Base-by-base conservation (phyloP, 2,329 filamentous ascomycete genomes). In the Paracorniculantispora psalliotae region DNA sequence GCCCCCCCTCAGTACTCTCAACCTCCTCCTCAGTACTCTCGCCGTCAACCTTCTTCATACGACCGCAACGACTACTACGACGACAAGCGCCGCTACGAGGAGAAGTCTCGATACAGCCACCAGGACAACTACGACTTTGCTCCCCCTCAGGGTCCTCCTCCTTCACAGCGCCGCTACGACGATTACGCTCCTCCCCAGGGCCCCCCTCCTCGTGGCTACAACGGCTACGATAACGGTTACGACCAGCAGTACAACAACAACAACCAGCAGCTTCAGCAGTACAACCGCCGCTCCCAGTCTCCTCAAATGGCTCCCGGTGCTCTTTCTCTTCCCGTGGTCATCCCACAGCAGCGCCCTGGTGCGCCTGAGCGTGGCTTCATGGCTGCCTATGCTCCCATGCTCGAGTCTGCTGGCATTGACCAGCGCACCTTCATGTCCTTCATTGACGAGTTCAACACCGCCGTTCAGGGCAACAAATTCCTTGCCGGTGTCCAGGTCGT, bases 321-420 rank as follows among this genome's bases (percentile, higher is more conserved):
- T 25, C 49, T 61, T 15, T 52, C 54, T n/a, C 50, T 61, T 12
- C 55, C 59, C 28, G 55, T 61, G 12, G 55, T 61, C 21, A 61
- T 61, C 26, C 59, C 59, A 19, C 59, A 61, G 44, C 59, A 61
- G 50, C 59, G 59, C 19, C 59, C 59, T 41, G 59, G 59, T 23
- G 49, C 59, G 30, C 43, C 56, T 3, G 59, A 61, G 41, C 59
- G 59, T 44, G 59, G 59, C 33, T 61, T 61, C 28, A 61, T 61
- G 59, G 59, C 54, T 26, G 59, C 59, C 37, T 61, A 61, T 19
- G 59, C 59, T 5, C 59, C 59, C 10, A 54, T 39, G 39, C 59
- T 61, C 1, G 59, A 55, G 26, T 30, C 49, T 15, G 49, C 50
- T 13, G 59, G 59, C 50, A 58, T 61, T 28, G 59, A 61, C 50